Base-by-base conservation (phyloP, 768 basidiomycete genomes). In the Collybia mongolica region DNA sequence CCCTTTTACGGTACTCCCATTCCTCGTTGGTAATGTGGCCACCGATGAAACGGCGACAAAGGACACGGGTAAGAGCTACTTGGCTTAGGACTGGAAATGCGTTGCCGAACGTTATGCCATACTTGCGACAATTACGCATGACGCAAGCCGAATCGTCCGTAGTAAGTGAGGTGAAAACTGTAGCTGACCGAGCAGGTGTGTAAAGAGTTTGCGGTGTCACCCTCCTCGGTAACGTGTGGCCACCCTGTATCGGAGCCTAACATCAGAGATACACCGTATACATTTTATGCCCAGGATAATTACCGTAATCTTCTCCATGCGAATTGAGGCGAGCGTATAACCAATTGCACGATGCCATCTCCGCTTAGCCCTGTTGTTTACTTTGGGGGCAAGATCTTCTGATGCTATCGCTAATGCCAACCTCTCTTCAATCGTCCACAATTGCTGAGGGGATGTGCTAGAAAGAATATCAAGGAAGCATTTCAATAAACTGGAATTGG, bases 191-290 rank as follows among this genome's bases (percentile, higher is more conserved):
- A 5, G 80, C 71, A 6, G 75, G 71, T 0, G 63, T 67, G 39
- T 60, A 60, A 1, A 58, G 54, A 0, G 77, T 77, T 5, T 59
- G 48, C 23, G 55, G 57, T 1, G 73, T 71, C 29, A 70, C 46
- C 14, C 62, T 73, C 40, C 76, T 68, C 2, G 82, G 81, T 7
- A 84, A 66, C 0, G 78, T 77, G 42, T 84, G 82, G 2, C 82
- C 82, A 2, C 82, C 83, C 82, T 84, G 29, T 6, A 15, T 18
- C 6, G n/a, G 57, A 36, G 17, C 6, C 44, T 17, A 26, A 46
- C 29, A 5, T 35, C 14, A 53, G 17, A 41, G 29, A 41, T 20
- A 43, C 9, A 14, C 23, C 36, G 9, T 29, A 28, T 44, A 26
- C 43, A 41, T 28, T 24, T 43, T 18, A 39, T 23, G 26, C 39